Evolutionary conservation across 23 red algal species (phyloP).

Genomic region (Pyropia yezoensis): DNA sequence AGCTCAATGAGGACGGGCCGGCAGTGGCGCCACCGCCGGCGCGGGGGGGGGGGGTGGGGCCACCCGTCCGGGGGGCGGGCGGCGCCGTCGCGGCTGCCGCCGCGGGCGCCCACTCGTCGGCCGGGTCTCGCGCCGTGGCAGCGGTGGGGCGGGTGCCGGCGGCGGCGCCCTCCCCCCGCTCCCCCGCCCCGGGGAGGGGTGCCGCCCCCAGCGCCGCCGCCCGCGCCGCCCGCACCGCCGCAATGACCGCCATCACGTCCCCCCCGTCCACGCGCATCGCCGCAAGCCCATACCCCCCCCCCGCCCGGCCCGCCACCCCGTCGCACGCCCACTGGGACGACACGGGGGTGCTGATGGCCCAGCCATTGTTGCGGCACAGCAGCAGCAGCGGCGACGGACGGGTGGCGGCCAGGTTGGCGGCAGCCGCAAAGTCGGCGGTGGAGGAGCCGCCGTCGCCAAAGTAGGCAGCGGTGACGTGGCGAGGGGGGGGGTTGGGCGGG

Average conservation of each 20-base stretch:
- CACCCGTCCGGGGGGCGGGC: no score
- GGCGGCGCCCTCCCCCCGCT: no score
- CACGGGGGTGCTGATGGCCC: not conserved
- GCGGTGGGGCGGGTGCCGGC: no score
- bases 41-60: no score
- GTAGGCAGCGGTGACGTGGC: not conserved
- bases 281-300: slow-evolving; percentile 30
- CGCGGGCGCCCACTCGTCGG: no score
- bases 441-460: slow-evolving; percentile 6
- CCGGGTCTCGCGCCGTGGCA: no score
- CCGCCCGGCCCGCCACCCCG: not conserved
- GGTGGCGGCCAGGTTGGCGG: not conserved
- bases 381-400: not conserved
- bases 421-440: not conserved
- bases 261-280: slow-evolving; percentile 42
- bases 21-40: no score
- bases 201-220: no score
- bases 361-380: slow-evolving; percentile 3
- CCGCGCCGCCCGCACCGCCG: slow-evolving; percentile 14
- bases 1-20: slow-evolving; percentile 37
- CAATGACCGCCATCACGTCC: slow-evolving; percentile 28
- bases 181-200: no score
- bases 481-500: not conserved
- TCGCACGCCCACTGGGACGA: not conserved
- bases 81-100: no score